Evolutionary conservation across 1,284 basidiomycete genomes (phyloP), one percentile per base, ranked within the genome.

Genomic region (Apiotrichum laibachii): DNA sequence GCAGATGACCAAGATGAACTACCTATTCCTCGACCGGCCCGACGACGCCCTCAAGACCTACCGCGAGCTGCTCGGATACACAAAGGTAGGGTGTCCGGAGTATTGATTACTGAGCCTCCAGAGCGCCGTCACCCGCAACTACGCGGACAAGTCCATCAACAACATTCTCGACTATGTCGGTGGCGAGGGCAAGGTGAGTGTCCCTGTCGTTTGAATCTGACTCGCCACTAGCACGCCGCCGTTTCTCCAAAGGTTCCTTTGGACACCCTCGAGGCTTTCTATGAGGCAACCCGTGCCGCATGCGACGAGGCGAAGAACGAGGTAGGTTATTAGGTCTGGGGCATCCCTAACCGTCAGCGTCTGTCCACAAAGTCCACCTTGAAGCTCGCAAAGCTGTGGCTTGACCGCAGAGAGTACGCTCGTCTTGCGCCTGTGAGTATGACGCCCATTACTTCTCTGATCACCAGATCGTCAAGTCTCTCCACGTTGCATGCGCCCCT

Each of bases 81-180:
- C 93, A 13, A 94, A 92, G 75, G 79, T 80, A 19, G 37, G 34
- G 12, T 5, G 53, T 1, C 46, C 6, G 10, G 9, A 10, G 19
- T 18, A 43, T 18, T 8, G 22, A 7, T 8, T n/a, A 33, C 55
- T 46, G 21, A 53, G 47, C 22, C 3, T 1, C 13, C 57, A 77
- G 73, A 72, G 63, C 34, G 53, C 69, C 33, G 75, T 77, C 8
- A 77, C 77, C 10, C 66, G 75, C 39, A 79, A 79, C 60, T 79
- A 93, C 71, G 90, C 90, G 9, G 96, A 99, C 79, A 99, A 99
- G 82, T 89, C 91, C 9, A 99, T 99, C 82, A 99, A 98, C 76
- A 91, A 91, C 61, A 97, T 99, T 63, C 82, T 99, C 64, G 96
- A 99, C 77, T 99, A 99, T 71, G 96, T 99, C 45, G 93, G 93